Percentiles rank a stretch among this genome's conserved stretches.
phyloP scores from a whole-genome alignment of 805 yeast species.

The Kazachstania psychrophila region DNA sequence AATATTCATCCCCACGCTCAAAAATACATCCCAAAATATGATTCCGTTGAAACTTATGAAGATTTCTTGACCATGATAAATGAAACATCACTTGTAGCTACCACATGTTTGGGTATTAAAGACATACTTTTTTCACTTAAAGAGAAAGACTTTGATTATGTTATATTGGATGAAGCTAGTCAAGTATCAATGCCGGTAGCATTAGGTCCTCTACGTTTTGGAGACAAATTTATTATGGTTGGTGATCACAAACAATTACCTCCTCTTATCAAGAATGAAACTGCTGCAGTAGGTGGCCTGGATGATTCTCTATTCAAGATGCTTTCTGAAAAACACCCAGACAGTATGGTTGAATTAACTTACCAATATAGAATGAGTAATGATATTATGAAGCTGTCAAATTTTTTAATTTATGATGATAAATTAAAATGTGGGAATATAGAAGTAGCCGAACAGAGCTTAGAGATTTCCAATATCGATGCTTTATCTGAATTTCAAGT shows the following conservation, averaged over 20 bases:
- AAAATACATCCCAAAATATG: conserved; percentile 41
- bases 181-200: conserved; percentile 89
- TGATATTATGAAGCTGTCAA: conserved; percentile 79
- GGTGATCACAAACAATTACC: conserved; percentile 95
- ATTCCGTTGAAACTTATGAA: conserved; percentile 33
- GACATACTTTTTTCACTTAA: conserved; percentile 24
- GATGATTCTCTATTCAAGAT: conserved; percentile 68
- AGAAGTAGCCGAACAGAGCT: conserved; percentile 48
- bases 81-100: conserved; percentile 68
- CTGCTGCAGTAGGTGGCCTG: conserved; percentile 49
- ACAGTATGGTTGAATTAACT: conserved; percentile 63
- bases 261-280: conserved; percentile 66
- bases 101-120: conserved; percentile 70
- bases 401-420: conserved; percentile 67
- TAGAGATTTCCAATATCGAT: conserved; percentile 33
- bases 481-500: conserved; percentile 4
- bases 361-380: conserved; percentile 88
- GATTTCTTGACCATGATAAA: conserved; percentile 42
- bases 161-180: conserved; percentile 94
- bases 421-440: conserved; percentile 66
- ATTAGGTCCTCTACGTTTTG: conserved; percentile 73
- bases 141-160: conserved; percentile 66
- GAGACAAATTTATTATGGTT: conserved; percentile 78
- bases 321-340: conserved; percentile 64
- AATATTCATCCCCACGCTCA: conserved; percentile 56